Evolutionary conservation across 805 yeast species (phyloP), one percentile per base, ranked within the genome.

Genomic region (Priceomyces haplophilus): DNA sequence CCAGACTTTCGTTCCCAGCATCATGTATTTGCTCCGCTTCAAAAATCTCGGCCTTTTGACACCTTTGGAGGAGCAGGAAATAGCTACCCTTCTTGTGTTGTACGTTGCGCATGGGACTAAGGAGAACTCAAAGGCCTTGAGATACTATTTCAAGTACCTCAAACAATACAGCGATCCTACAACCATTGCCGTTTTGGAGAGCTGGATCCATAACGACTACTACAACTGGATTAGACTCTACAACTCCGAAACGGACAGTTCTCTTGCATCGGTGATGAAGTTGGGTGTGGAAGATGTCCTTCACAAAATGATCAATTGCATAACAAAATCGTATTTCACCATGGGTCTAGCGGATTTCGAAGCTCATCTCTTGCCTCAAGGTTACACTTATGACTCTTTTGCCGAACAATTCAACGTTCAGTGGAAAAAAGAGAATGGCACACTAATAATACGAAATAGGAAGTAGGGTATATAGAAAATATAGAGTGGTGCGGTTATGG

Each of bases 1-100:
- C 51, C 77, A 78, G 46, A 69, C 83, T 1, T 80, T 78, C 49
- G 44, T 79, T 3, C 84, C 86, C 1, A 63, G 78, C 20, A 67
- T 79, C n/a, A 54, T 58, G 31, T 71, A 69, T 45, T 50, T 80
- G 19, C 54, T 78, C 18, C 56, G 55, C 7, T 51, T 50, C 8
- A 56, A 59, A 12, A 45, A 49, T 7, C 21, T 42, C 15, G 23
- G 42, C 8, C 47, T 62, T 10, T 53, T 75, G 18, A 46, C 53
- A 0, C 29, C 37, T 1, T 51, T 49, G 0, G 80, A 76, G 49
- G 45, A 53, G 1, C 54, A 56, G 23, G 80, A 75, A 43, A 50
- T 78, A 15, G 65, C 67, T 12, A 56, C 68, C 3, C 55, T 77
- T 13, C 54, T 74, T 38, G 65, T 68, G 2, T 56, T 80, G 10